Percentiles rank a stretch among this genome's conserved stretches.
These are phyloP conservation scores for Mortierella sp. DNA, from an alignment of 371 early-diverging fungal species.

Conservation along the genomic window DNA sequence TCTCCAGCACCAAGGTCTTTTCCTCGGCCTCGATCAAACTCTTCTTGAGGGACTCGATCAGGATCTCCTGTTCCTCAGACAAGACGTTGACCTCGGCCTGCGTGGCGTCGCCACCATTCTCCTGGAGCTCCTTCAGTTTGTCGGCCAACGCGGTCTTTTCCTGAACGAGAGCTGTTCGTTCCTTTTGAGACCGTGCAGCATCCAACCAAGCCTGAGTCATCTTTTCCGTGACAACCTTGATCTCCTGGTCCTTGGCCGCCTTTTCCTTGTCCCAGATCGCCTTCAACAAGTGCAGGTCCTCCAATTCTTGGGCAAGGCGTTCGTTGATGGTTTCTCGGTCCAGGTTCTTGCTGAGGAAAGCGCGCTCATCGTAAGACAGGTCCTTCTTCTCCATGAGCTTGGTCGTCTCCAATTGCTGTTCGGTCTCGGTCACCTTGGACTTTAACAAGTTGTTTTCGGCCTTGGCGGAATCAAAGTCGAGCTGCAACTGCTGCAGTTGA, in stretches of 20 bases:
- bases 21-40: conserved; percentile 37
- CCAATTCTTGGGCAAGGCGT: conserved; percentile 32
- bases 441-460: conserved; percentile 38
- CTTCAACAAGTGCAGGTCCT: conserved; percentile 44
- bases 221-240: conserved; percentile 52
- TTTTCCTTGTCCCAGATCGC: conserved; percentile 47
- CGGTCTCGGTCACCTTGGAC: conserved; percentile 33
- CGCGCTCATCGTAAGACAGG: conserved; percentile 31
- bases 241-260: conserved; percentile 51
- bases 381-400: conserved; percentile 34
- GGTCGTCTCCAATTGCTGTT: conserved; percentile 25
- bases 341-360: conserved; percentile 30
- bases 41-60: conserved; percentile 38
- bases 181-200: conserved; percentile 52
- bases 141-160: conserved; percentile 31
- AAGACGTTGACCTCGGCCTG: not conserved
- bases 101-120: conserved; percentile 13
- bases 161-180: conserved; percentile 31
- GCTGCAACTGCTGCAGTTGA: conserved; percentile 42
- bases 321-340: conserved; percentile 25
- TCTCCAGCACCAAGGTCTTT: conserved; percentile 26
- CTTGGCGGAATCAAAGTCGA: conserved; percentile 27
- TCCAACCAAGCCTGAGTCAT: conserved; percentile 56
- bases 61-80: conserved; percentile 20
- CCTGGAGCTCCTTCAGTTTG: conserved; percentile 21